phyloP scores from a whole-genome alignment of 345 rosid species.

The Orychophragmus violaceus region DNA sequence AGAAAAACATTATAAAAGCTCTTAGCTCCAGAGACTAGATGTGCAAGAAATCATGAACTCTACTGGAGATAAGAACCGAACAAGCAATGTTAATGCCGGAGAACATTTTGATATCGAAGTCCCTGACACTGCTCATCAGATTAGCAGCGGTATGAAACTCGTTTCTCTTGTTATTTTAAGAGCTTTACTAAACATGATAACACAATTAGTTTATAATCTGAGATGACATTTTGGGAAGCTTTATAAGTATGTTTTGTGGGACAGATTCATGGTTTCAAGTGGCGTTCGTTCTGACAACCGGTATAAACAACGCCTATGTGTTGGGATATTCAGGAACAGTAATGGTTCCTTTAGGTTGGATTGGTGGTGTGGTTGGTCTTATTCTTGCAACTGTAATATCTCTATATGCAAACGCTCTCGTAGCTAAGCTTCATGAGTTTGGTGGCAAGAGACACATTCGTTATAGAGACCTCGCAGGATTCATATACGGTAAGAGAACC shows the following conservation, averaged over 20 bases:
- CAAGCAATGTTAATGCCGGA: neutral
- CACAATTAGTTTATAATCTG: neutral
- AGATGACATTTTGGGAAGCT: neutral
- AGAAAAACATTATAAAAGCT: neutral
- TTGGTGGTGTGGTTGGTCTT: constrained; percentile 62
- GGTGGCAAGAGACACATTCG: constrained; percentile 89
- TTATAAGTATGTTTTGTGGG: constrained; percentile 16
- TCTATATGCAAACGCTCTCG: constrained; percentile 62
- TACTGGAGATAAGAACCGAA: neutral
- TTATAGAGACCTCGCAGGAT: constrained; percentile 86
- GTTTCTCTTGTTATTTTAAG: neutral
- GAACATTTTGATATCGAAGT: neutral
- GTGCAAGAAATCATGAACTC: neutral
- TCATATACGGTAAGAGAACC: constrained; percentile 51
- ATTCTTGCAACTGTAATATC: constrained; percentile 59
- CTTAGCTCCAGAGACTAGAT: neutral
- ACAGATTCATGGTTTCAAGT: constrained; percentile 92
- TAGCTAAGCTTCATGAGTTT: constrained; percentile 78
- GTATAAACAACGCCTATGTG: constrained; percentile 82
- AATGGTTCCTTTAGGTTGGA: constrained; percentile 90
- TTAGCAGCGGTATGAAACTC: neutral
- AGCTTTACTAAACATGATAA: neutral
- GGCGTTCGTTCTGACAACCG: constrained; percentile 72
- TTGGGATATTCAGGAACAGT: constrained; percentile 84
- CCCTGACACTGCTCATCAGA: constrained; percentile 10